A percentile compares a stretch with the other conserved stretches of the same genome.
Evolutionary conservation across 1,284 basidiomycete species (phyloP).

Genomic region (Rhodotorula sp.): DNA sequence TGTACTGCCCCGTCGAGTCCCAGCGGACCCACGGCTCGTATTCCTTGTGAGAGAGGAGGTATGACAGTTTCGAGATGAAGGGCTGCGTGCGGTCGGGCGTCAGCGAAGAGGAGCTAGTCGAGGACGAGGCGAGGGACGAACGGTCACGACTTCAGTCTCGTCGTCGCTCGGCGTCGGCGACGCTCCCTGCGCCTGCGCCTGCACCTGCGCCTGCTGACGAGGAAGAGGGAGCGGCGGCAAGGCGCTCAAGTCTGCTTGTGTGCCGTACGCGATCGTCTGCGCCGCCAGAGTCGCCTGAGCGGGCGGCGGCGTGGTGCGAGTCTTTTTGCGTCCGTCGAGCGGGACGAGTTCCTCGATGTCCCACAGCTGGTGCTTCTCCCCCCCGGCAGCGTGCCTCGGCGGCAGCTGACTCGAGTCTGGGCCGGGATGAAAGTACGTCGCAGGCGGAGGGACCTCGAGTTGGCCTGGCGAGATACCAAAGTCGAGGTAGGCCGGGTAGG

Average conservation of each 20-base stretch:
- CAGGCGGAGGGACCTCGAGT: slow-evolving; percentile 9
- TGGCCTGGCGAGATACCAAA: slow-evolving; percentile 19
- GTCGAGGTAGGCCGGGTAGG: slow-evolving; percentile 13
- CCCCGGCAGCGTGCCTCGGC: no score
- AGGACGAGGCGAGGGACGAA: not conserved
- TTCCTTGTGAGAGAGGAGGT: slow-evolving; percentile 28
- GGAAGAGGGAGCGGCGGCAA: not conserved
- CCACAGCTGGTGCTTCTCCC: slow-evolving; percentile 10
- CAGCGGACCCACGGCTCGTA: slow-evolving; percentile 29
- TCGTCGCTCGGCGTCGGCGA: slow-evolving; percentile 9
- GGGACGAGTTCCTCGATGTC: slow-evolving; percentile 34
- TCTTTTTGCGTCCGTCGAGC: not conserved
- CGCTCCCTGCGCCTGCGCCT: not conserved
- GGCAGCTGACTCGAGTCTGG: no score
- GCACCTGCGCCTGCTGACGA: not conserved
- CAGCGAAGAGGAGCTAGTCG: not conserved
- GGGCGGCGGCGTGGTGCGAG: not conserved
- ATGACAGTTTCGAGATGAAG: slow-evolving; percentile 34
- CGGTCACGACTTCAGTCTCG: slow-evolving; percentile 3
- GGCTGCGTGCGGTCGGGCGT: slow-evolving; percentile 6
- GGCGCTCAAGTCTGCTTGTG: not conserved
- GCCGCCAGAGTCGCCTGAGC: no score
- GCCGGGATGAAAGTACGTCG: no score
- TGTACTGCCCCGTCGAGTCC: slow-evolving; percentile 21
- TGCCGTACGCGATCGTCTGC: not conserved